Conservation (phyloP, 106 monocot species). For the Gastrodia elata region DNA sequence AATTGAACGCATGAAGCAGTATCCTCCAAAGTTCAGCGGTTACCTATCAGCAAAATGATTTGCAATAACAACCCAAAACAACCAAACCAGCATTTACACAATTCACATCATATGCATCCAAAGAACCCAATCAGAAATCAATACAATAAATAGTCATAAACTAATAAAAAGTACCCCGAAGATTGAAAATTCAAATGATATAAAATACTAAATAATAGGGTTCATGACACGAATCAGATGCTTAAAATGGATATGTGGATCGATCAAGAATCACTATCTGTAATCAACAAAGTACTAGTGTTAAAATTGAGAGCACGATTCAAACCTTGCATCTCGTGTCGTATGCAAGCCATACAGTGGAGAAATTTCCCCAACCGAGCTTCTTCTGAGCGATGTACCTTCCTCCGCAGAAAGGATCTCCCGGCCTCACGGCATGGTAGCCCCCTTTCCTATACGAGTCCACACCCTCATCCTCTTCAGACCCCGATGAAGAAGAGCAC, state of each 20-base stretch:
- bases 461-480: conserved; percentile 70
- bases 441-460: conserved; percentile 91
- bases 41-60: neutral
- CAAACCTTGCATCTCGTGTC: conserved; percentile 29
- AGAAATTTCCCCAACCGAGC: conserved; percentile 74
- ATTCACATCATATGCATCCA: neutral
- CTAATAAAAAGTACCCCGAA: neutral
- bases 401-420: conserved; percentile 65
- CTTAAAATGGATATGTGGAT: neutral
- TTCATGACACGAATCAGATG: neutral
- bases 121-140: neutral
- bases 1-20: neutral
- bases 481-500: conserved; percentile 61
- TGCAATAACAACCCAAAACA: neutral
- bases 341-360: conserved; percentile 73
- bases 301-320: neutral
- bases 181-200: neutral
- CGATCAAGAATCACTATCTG: neutral
- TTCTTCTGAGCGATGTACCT: conserved; percentile 63
- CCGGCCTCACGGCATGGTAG: conserved; percentile 84
- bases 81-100: neutral
- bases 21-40: neutral
- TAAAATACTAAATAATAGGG: neutral
- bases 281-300: neutral
- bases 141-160: neutral